These are phyloP conservation scores for Medicago lupulina DNA, from an alignment of 306 rosid species.

Conservation along the genomic window DNA sequence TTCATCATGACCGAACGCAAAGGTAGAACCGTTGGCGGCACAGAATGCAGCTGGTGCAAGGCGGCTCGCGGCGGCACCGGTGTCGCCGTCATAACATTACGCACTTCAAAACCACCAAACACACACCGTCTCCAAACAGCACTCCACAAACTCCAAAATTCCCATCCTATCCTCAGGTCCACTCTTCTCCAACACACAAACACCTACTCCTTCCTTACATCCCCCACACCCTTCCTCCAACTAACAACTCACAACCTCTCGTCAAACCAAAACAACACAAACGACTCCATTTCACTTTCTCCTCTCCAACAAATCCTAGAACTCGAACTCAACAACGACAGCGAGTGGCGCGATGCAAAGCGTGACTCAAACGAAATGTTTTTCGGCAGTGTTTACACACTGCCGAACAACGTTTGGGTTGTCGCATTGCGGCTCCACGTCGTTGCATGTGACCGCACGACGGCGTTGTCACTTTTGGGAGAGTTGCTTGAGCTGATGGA, in stretches of 20 bases:
- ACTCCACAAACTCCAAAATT: constrained; percentile 52
- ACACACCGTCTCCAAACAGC: constrained; percentile 46
- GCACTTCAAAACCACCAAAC: constrained; percentile 35
- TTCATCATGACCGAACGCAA: constrained; percentile 3
- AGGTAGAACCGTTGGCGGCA: constrained; percentile 51
- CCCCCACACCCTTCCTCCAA: constrained; percentile 20
- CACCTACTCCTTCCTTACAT: constrained; percentile 36
- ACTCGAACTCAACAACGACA: constrained; percentile 60
- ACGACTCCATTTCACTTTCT: constrained; percentile 46
- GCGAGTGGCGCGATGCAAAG: constrained; percentile 36
- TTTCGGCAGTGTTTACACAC: constrained; percentile 44
- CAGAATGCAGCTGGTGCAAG: constrained; percentile 59
- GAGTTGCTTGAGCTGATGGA: constrained; percentile 45
- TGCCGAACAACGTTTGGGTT: constrained; percentile 38
- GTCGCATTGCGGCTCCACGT: constrained; percentile 55
- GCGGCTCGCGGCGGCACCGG: constrained; percentile 69
- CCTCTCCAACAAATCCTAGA: constrained; percentile 59
- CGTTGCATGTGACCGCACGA: constrained; percentile 63
- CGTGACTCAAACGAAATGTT: constrained; percentile 27
- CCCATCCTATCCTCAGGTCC: constrained; percentile 61
- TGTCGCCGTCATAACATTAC: constrained; percentile 55
- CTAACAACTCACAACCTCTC: not conserved
- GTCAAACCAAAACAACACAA: not conserved
- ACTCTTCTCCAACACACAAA: not conserved
- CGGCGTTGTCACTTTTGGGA: constrained; percentile 50